Percentiles rank a stretch among this genome's conserved stretches.
These are phyloP conservation scores for Lathyrus oleraceus DNA, from an alignment of 306 rosid species.

Conservation along the genomic window DNA sequence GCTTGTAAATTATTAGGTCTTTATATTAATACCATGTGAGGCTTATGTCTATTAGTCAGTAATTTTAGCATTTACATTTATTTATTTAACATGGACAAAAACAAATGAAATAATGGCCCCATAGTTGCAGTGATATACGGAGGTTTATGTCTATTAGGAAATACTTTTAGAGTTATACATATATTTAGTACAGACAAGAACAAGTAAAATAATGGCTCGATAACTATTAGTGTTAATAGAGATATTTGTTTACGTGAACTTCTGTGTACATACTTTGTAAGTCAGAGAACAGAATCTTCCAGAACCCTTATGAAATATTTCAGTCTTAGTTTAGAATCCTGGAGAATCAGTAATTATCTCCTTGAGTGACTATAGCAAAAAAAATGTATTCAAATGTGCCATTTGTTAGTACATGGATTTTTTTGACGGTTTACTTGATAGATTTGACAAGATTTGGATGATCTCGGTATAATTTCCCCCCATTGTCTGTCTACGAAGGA, in stretches of 20 bases:
- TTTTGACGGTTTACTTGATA: neutral
- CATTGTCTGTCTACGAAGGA: neutral
- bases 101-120: constrained; percentile 10
- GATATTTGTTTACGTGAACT: neutral
- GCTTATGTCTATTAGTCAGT: neutral
- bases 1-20: constrained; percentile 2
- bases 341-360: neutral
- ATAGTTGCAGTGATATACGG: neutral
- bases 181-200: neutral
- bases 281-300: neutral
- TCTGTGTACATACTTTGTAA: neutral
- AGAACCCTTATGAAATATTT: neutral
- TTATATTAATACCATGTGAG: neutral
- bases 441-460: neutral
- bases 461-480: neutral
- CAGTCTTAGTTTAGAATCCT: constrained; percentile 11
- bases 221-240: neutral
- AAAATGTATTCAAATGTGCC: neutral
- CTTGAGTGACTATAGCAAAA: neutral
- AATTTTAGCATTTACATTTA: neutral
- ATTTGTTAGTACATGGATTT: neutral
- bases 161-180: neutral
- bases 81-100: neutral
- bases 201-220: neutral
- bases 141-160: neutral